Conservation (phyloP, 2,329 filamentous ascomycete genomes). For the Talaromyces pinophilus region DNA sequence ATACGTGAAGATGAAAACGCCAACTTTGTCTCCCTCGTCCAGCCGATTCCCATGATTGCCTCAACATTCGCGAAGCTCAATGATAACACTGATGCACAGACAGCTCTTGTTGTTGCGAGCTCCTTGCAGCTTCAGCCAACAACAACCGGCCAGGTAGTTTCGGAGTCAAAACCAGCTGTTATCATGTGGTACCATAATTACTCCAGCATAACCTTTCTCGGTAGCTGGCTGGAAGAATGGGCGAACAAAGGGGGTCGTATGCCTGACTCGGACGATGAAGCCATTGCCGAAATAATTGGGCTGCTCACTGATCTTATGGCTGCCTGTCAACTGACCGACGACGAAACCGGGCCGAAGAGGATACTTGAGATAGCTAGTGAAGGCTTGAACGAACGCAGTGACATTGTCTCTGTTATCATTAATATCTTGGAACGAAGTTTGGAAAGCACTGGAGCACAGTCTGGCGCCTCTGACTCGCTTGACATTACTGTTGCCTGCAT, state of each 20-base stretch:
- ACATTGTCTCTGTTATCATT: slow-evolving; percentile 79
- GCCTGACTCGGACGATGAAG: slow-evolving; percentile 58
- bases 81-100: slow-evolving; percentile 29
- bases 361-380: slow-evolving; percentile 55
- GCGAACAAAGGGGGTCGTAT: slow-evolving; percentile 52
- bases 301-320: slow-evolving; percentile 71
- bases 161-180: slow-evolving; percentile 73
- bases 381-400: slow-evolving; percentile 52
- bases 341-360: slow-evolving; percentile 42
- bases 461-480: slow-evolving; percentile 63
- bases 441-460: slow-evolving; percentile 55
- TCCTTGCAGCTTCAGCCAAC: slow-evolving; percentile 41
- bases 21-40: slow-evolving; percentile 69
- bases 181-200: slow-evolving; percentile 74
- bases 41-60: slow-evolving; percentile 55
- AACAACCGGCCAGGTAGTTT: slow-evolving; percentile 63
- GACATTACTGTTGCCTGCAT: slow-evolving; percentile 73
- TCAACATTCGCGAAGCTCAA: slow-evolving; percentile 31
- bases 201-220: slow-evolving; percentile 76
- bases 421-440: slow-evolving; percentile 76
- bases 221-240: slow-evolving; percentile 62
- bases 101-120: slow-evolving; percentile 39
- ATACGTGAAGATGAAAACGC: slow-evolving; percentile 83
- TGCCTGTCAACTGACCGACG: slow-evolving; percentile 37
- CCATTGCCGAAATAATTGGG: slow-evolving; percentile 71